These are phyloP conservation scores for Dothideomycetes sp. DNA, from an alignment of 2,329 filamentous ascomycete species.

Conservation along the genomic window DNA sequence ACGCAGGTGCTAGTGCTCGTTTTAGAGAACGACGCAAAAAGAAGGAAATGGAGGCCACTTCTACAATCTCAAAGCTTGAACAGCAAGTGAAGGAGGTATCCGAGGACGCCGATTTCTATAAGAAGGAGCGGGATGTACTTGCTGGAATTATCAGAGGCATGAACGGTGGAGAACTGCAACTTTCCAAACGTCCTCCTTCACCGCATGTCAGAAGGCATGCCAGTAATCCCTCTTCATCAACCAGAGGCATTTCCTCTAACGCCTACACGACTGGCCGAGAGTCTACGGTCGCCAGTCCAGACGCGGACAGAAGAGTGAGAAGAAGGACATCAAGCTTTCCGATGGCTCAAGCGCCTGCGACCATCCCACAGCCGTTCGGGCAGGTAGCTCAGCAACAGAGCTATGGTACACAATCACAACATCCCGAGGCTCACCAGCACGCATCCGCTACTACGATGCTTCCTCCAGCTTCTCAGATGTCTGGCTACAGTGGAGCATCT, in stretches of 20 bases:
- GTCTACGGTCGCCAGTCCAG: slow-evolving; percentile 1
- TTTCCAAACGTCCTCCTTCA: slow-evolving; percentile 29
- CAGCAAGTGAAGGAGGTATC: slow-evolving; percentile 56
- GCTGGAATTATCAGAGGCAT: slow-evolving; percentile 53
- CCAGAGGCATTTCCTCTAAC: not conserved
- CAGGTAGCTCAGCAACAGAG: not conserved
- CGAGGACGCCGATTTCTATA: slow-evolving; percentile 62
- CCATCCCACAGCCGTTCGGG: not conserved
- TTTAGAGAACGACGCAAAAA: slow-evolving; percentile 76
- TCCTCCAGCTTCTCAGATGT: slow-evolving; percentile 1
- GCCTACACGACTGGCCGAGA: not conserved
- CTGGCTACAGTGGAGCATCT: not conserved
- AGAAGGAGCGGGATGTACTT: slow-evolving; percentile 60
- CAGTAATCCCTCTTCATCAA: not conserved
- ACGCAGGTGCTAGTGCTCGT: slow-evolving; percentile 74
- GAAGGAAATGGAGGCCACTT: slow-evolving; percentile 61
- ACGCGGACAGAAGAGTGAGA: slow-evolving; percentile 7
- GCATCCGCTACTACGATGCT: not conserved
- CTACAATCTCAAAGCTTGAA: slow-evolving; percentile 59
- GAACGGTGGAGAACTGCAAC: slow-evolving; percentile 38
- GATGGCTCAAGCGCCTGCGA: not conserved
- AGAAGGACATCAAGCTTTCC: slow-evolving; percentile 4
- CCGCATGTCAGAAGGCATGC: slow-evolving; percentile 22
- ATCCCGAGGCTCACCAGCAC: slow-evolving; percentile 1
- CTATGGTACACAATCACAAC: not conserved